Base-by-base conservation (phyloP, 2,329 filamentous ascomycete genomes). In the Magnaporthiopsis incrustans region DNA sequence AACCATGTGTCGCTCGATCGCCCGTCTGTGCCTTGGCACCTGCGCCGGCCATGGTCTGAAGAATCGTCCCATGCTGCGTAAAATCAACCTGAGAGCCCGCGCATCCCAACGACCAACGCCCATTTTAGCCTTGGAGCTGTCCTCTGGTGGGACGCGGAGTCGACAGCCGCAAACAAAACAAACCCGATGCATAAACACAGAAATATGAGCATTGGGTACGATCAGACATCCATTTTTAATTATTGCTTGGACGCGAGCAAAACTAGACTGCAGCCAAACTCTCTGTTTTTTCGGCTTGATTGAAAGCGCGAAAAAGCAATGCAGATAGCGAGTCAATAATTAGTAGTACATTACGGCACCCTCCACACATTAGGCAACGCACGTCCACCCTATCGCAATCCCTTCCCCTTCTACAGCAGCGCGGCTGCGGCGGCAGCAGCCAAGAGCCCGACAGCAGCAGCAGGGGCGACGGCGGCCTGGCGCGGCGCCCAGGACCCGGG, bases 381-480 rank as follows among this genome's bases (percentile, higher is more conserved):
- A 11, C 58, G 2, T 15, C 22, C 27, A 25, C 15, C 18, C n/a
- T 35, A 5, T 35, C 33, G 10, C 10, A 35, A 6, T 35, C 33
- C 33, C 18, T 2, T 10, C 11, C 22, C 14, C 22, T n/a, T 38
- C 10, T 67, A 70, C 62, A 70, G 64, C 67, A 70, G 57, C 4
- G 66, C 69, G 38, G 67, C 65, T 10, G 64, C 67, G n/a, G 68
- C 69, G 14, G 67, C 62, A 12, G 18, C 68, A 67, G 18, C 69
- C 69, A 11, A 70, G 18, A 70, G 57, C 26, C 68, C 68, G 11
- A 64, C 64, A n/a, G 60, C 67, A 2, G 57, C 60, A 38, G 64
- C n/a, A n/a, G n/a, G n/a, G n/a, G n/a, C n/a, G 22, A 65, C 67
- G 12, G 44, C 59, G 50, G 67, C 67, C 61, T 66, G 63, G 61